Base-by-base conservation (phyloP, 1,284 basidiomycete species). In the Ceratobasidium sp. region DNA sequence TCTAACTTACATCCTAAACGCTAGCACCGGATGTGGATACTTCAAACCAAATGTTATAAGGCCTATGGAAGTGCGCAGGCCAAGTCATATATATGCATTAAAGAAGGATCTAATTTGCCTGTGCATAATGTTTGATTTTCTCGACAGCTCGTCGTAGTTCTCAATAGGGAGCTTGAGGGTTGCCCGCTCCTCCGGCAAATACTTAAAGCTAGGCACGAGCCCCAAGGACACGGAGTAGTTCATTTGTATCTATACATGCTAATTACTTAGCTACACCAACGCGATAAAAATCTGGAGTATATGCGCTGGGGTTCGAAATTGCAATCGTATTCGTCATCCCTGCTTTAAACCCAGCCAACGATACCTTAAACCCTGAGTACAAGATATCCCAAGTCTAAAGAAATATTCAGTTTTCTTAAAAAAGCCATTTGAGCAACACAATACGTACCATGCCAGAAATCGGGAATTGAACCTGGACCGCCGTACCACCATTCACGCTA, bases 401-500 rank as follows among this genome's bases (percentile, higher is more conserved):
- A 62, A 33, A 47, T 45, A 8, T 57, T 41, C 36, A 29, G 29
- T 24, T 27, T 53, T 44, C n/a, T 69, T 76, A 57, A 60, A 57
- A 74, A 64, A 74, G 73, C 24, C 9, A 17, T 19, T 63, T 74
- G 11, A 47, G 48, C 65, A 50, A 31, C 4, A 22, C 9, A 14
- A 29, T 7, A 75, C 82, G 65, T 76, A 86, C 85, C 84, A 86
- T 84, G n/a, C 81, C 85, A 45, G 85, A 86, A 69, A 87, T 82
- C 4, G 86, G 85, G 83, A 86, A 84, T 77, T 87, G 85, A 14
- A 82, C 84, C 77, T 85, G 83, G 15, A 85, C 83, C 2, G 83
- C 80, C 3, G 82, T 75, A 2, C 84, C 86, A 17, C 85, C 85
- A 76, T 87, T 87, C 2, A 87, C 82, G 74, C 85, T 86, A 45